phyloP scores from a whole-genome alignment of 78 protist species.

The Dictyostelium brefeldianum region DNA sequence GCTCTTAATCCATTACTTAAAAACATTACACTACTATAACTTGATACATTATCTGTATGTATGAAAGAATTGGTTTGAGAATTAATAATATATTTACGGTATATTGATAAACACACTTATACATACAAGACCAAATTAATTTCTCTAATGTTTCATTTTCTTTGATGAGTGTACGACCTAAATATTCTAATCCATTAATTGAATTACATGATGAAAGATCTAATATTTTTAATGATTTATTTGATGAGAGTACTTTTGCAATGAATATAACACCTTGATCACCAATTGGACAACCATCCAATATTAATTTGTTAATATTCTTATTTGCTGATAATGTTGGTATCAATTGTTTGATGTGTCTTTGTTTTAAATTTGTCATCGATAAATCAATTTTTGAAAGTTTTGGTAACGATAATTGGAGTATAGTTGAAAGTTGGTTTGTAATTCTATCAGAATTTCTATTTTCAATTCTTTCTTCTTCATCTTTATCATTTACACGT shows the following conservation, averaged over 20 bases:
- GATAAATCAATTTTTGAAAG: background rate
- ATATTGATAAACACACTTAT: background rate
- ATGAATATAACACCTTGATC: conserved; percentile 12
- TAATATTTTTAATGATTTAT: background rate
- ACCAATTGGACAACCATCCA: conserved; percentile 1
- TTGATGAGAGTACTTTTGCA: background rate
- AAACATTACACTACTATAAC: background rate
- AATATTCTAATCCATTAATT: conserved; percentile 18
- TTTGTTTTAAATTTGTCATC: background rate
- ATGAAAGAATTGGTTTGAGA: too few relatives aligned
- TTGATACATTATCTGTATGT: conserved; percentile 21
- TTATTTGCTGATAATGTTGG: background rate
- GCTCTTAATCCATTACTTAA: conserved; percentile 32
- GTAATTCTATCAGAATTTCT: background rate
- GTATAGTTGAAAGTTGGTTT: background rate
- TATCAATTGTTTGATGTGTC: background rate
- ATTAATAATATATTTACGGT: background rate
- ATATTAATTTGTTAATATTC: background rate
- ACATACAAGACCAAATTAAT: conserved; percentile 23
- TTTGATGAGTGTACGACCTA: background rate
- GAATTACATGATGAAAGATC: conserved; percentile 31
- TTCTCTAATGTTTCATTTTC: background rate
- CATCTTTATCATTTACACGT: background rate
- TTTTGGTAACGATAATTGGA: background rate
- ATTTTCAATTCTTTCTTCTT: background rate